These are phyloP conservation scores for Cyberlindnera veronae DNA, from an alignment of 805 yeast species.

Conservation along the genomic window DNA sequence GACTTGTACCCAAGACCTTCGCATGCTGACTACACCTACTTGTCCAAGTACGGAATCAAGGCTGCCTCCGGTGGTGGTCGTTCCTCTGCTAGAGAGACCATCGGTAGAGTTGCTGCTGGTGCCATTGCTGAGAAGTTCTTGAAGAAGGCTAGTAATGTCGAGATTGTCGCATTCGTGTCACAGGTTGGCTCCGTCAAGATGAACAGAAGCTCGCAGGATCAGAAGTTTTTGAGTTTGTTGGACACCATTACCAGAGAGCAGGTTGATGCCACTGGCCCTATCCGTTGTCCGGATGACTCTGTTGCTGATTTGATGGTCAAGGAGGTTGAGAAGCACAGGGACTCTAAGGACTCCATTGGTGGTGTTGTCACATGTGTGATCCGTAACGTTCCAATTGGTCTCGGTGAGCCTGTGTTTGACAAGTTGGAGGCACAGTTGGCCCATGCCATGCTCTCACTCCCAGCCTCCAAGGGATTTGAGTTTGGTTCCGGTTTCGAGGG, in stretches of 20 bases:
- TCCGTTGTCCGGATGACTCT: constrained; percentile 84
- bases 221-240: constrained; percentile 62
- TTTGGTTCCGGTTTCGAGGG: constrained; percentile 96
- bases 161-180: constrained; percentile 95
- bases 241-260: constrained; percentile 80
- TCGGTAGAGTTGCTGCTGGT: constrained; percentile 98
- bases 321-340: constrained; percentile 83
- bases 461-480: constrained; percentile 98
- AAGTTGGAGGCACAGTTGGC: constrained; percentile 93
- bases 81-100: constrained; percentile 95
- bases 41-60: constrained; percentile 85
- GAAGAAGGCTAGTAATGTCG: constrained; percentile 71
- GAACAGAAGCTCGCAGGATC: constrained; percentile 65
- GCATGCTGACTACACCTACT: constrained; percentile 95
- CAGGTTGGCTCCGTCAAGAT: constrained; percentile 81
- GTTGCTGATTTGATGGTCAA: constrained; percentile 78
- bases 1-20: constrained; percentile 96
- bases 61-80: constrained; percentile 98
- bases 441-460: constrained; percentile 96
- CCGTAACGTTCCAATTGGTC: constrained; percentile 90
- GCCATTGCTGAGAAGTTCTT: constrained; percentile 95
- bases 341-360: constrained; percentile 88
- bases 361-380: constrained; percentile 98
- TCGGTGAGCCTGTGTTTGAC: constrained; percentile 97
- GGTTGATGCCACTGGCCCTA: constrained; percentile 85